Evolutionary conservation across 768 basidiomycete species (phyloP).

Genomic region (Mycena belliarum): DNA sequence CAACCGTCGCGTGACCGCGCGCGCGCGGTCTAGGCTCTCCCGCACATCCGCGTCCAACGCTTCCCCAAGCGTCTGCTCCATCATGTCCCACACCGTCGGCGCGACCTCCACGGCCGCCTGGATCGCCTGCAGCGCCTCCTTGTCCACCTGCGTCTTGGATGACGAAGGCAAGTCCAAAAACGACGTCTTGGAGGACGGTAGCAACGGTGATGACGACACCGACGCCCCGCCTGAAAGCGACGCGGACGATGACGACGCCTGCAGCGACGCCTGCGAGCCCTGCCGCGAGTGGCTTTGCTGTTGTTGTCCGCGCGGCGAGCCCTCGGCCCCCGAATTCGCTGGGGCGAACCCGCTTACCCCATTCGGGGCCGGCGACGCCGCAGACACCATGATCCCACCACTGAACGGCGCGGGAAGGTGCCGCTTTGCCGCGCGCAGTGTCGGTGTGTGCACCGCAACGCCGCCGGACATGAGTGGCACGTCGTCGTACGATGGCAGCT

Average conservation of each 20-base stretch:
- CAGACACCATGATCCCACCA: conserved; percentile 11
- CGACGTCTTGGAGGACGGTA: conserved; percentile 36
- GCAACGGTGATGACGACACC: conserved; percentile 39
- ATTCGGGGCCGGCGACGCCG: conserved; percentile 8
- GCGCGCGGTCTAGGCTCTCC: conserved; percentile 61
- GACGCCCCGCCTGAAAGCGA: conserved; percentile 36
- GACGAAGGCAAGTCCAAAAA: conserved; percentile 50
- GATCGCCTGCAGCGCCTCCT: conserved; percentile 78
- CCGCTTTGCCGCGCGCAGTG: conserved; percentile 53
- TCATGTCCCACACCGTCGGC: conserved; percentile 78
- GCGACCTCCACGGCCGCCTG: conserved; percentile 78
- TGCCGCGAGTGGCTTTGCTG: conserved; percentile 39
- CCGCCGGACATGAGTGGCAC: conserved; percentile 39
- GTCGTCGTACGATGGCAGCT: conserved; percentile 66
- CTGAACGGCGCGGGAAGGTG: conserved; percentile 41
- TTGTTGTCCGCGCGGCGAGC: not conserved
- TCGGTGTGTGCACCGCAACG: conserved; percentile 38
- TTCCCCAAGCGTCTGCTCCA: conserved; percentile 66
- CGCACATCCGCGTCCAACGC: conserved; percentile 46
- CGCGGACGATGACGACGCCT: conserved; percentile 38
- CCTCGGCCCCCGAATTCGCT: not conserved
- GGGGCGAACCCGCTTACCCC: not conserved
- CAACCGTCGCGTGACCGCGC: conserved; percentile 63
- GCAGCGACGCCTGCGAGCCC: conserved; percentile 42
- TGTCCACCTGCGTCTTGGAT: conserved; percentile 70